Base-by-base conservation (phyloP, 352 stramenopile genomes). In the Thalassiosira hispida region DNA sequence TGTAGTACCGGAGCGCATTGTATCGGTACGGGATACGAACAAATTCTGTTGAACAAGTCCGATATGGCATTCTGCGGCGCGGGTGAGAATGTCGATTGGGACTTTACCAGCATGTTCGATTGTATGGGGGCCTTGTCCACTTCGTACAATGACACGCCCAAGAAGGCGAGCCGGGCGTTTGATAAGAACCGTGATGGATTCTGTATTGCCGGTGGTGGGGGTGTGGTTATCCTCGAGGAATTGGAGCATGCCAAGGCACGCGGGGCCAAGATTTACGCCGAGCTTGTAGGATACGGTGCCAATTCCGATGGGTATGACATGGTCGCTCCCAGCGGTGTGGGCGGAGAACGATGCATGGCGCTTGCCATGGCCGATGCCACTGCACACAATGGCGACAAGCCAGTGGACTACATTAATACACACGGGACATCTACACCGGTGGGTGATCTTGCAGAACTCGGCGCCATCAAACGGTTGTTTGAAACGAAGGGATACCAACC, bases 321-420 rank as follows among this genome's bases (percentile, higher is more conserved):
- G 92, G 86, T 91, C 46, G 79, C 90, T 47, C 83, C 90, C 46
- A 87, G 78, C 22, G 86, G 88, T 92, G 95, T 94, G 9, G 90
- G 90, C 29, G 88, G 85, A 65, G 64, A 95, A 62, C 61, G 74
- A 16, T 97, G 95, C 59, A 99, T 99, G 96, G 60, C 96, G 60
- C 83, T 96, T 23, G 96, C 97, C 11, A 90, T 98, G 59, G 81
- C 72, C 0, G 94, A 98, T 74, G 91, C 91, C 27, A 65, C 81
- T 9, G 22, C 40, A 22, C 80, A 90, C 67, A 72, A 56, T 3
- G 89, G 79, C 18, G 79, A 92, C 52, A 93, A 95, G 25, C 92
- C 97, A 51, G 94, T 99, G 22, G 96, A 97, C 27, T 99, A 98
- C 84, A 97, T 99, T 72, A 99, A 99, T 67, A 97, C 96, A 6